Evolutionary conservation across 139 green algal species (phyloP).

Genomic region (Microglena sp.): DNA sequence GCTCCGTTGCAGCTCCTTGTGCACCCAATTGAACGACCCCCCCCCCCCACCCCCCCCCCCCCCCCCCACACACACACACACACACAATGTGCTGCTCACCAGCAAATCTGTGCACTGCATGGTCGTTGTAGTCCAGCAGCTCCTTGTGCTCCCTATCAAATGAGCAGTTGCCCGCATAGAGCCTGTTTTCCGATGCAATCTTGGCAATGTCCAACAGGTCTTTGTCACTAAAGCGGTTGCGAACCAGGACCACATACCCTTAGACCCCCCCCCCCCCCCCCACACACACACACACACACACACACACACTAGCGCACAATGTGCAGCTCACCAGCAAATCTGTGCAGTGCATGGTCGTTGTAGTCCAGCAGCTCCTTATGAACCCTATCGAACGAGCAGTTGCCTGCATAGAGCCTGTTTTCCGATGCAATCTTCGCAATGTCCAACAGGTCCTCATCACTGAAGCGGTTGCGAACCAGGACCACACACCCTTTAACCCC

Average conservation of each 20-base stretch:
- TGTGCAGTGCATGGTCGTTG: constrained; percentile 73
- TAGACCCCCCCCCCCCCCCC: too few relatives aligned
- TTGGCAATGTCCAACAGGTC: constrained; percentile 51
- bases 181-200: constrained; percentile 22
- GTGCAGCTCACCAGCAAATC: too few relatives aligned
- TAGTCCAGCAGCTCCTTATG: constrained; percentile 50
- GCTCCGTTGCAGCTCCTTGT: constrained; percentile 43
- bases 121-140: constrained; percentile 65
- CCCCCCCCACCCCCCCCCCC: too few relatives aligned
- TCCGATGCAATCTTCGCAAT: constrained; percentile 48
- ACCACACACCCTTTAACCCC: too few relatives aligned
- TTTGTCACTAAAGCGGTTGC: constrained; percentile 53
- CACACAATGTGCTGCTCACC: too few relatives aligned
- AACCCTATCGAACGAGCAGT: constrained; percentile 49
- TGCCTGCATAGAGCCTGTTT: constrained; percentile 45
- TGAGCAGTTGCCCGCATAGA: constrained; percentile 56
- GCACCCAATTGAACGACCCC: constrained; percentile 49
- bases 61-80: too few relatives aligned
- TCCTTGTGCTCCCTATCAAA: constrained; percentile 47
- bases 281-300: too few relatives aligned
- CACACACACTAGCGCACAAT: too few relatives aligned
- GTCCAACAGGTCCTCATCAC: constrained; percentile 40
- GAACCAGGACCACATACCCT: too few relatives aligned
- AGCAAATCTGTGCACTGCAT: constrained; percentile 69
- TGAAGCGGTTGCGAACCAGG: constrained; percentile 67